These are phyloP conservation scores for Teratosphaeria zuluensis DNA, from an alignment of 2,329 filamentous ascomycete genomes.

Conservation along the genomic window DNA sequence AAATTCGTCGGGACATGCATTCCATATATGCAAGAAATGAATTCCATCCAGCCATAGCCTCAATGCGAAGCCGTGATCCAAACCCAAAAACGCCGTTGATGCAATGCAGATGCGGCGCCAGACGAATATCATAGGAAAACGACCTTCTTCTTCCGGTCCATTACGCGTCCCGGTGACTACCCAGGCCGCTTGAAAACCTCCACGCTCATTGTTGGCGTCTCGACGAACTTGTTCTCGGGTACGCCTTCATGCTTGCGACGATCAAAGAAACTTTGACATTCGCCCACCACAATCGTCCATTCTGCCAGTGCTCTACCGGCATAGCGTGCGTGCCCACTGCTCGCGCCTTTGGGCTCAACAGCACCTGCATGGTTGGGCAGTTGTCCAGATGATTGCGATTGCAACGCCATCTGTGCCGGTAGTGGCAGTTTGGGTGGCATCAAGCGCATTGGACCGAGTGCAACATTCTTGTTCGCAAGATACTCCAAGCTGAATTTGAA, in stretches of 20 bases:
- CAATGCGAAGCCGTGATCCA: neutral
- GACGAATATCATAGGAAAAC: neutral
- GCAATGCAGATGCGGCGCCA: neutral
- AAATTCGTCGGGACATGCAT: neutral
- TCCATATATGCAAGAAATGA: neutral
- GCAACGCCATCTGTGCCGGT: slow-evolving; percentile 58
- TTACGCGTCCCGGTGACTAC: neutral
- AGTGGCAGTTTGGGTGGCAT: slow-evolving; percentile 59
- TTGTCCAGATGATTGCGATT: slow-evolving; percentile 20
- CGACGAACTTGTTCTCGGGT: slow-evolving; percentile 54
- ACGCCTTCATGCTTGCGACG: slow-evolving; percentile 65
- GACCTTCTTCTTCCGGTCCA: neutral
- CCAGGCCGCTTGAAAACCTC: slow-evolving; percentile 44
- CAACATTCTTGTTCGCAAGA: slow-evolving; percentile 47
- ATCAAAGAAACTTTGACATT: slow-evolving; percentile 75
- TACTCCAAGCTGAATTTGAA: slow-evolving; percentile 70
- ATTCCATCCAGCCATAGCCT: neutral
- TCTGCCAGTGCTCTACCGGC: slow-evolving; percentile 66
- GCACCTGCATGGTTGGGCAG: slow-evolving; percentile 4
- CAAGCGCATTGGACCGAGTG: slow-evolving; percentile 52
- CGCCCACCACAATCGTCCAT: slow-evolving; percentile 64
- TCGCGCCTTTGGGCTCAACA: slow-evolving; percentile 28
- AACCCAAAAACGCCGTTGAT: neutral
- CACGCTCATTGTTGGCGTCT: slow-evolving; percentile 56
- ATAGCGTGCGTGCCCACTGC: slow-evolving; percentile 44